Percentiles rank a stretch among this genome's conserved stretches.
Evolutionary conservation across 1,284 basidiomycete species (phyloP).

Genomic region (Rhodofomes roseus): DNA sequence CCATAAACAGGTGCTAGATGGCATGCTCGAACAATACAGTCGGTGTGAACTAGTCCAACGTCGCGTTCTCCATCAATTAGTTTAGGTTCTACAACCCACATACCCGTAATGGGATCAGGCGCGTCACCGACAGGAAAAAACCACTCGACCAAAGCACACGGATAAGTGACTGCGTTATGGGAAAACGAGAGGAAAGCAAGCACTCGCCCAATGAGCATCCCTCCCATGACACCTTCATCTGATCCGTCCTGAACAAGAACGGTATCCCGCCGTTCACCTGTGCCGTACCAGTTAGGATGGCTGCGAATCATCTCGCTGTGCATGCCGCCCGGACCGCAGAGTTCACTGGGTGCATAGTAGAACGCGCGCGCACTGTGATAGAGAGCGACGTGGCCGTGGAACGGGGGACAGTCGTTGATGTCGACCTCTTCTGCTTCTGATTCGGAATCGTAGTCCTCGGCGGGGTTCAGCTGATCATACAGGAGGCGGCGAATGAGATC

Average conservation of each 20-base stretch:
- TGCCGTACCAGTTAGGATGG: background rate
- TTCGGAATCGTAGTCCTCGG: background rate
- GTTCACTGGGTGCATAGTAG: conserved; percentile 22
- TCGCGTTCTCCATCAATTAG: background rate
- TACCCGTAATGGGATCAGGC: conserved; percentile 17
- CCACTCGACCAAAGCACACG: conserved; percentile 18
- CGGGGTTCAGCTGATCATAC: background rate
- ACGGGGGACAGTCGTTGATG: conserved; percentile 1
- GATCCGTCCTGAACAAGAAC: background rate
- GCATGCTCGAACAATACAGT: conserved; percentile 10
- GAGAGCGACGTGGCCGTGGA: background rate
- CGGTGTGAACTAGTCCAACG: conserved; percentile 5
- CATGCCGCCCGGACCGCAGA: conserved; percentile 18
- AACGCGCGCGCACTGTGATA: conserved; percentile 8
- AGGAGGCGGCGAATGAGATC: conserved; percentile 12
- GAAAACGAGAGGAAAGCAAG: conserved; percentile 10
- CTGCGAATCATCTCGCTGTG: background rate
- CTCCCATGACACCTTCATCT: background rate
- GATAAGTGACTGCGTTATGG: conserved; percentile 5
- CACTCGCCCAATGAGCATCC: background rate
- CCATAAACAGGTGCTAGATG: conserved; percentile 15
- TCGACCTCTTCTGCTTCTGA: background rate
- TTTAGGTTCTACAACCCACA: conserved; percentile 20
- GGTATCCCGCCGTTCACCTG: background rate
- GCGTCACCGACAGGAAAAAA: conserved; percentile 6